Evolutionary conservation across 2,329 filamentous ascomycete genomes (phyloP).

Genomic region (Basipetospora chlamydospora): DNA sequence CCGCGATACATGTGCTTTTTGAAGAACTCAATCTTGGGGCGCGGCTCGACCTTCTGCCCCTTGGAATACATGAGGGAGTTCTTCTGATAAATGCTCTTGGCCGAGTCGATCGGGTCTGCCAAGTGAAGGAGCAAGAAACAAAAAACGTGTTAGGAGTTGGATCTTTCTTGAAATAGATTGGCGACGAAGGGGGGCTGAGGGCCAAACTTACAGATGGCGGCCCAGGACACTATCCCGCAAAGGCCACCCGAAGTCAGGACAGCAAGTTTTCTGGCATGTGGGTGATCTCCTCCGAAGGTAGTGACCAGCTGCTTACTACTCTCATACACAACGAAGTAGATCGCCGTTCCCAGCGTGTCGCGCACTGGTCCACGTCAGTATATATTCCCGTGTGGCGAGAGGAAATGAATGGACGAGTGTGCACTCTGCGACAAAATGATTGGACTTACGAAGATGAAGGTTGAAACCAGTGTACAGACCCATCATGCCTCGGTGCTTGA

Average conservation of each 20-base stretch:
- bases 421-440: not conserved
- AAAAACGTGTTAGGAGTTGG: too few species aligned
- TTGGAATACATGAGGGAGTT: conserved; percentile 59
- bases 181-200: not conserved
- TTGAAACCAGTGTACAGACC: conserved; percentile 72
- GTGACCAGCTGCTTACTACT: conserved; percentile 71
- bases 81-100: conserved; percentile 74
- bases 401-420: conserved; percentile 3
- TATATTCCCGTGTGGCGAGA: too few species aligned
- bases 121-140: too few species aligned
- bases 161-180: too few species aligned
- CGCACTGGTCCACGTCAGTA: conserved; percentile 41
- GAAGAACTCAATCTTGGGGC: conserved; percentile 66
- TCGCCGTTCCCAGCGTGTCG: conserved; percentile 68
- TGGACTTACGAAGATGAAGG: conserved; percentile 57
- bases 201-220: conserved; percentile 50
- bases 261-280: conserved; percentile 64
- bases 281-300: conserved; percentile 54
- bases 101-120: conserved; percentile 59
- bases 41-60: conserved; percentile 46
- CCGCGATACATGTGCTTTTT: conserved; percentile 69
- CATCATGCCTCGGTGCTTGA: conserved; percentile 55
- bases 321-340: conserved; percentile 85
- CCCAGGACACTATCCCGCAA: conserved; percentile 75
- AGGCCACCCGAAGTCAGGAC: conserved; percentile 66